Percentiles rank a stretch among this genome's conserved stretches.
Conservation (phyloP, 441 rosid genomes). For the Gossypium schwendimanii region DNA sequence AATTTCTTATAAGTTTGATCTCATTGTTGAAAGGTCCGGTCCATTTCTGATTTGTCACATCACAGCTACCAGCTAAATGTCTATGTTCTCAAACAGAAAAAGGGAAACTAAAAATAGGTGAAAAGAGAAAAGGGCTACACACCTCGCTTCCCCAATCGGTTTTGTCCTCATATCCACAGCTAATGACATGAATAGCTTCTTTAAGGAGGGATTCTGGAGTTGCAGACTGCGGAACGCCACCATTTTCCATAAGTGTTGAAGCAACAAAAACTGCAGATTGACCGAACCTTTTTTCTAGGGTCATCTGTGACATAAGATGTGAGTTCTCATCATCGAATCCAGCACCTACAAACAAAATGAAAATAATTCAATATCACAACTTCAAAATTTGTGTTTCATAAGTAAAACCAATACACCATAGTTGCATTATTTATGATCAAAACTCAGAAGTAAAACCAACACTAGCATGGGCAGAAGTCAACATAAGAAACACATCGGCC, state of each 20-base stretch:
- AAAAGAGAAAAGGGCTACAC: background rate
- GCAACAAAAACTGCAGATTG: conserved; percentile 92
- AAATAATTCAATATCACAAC: background rate
- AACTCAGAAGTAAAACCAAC: background rate
- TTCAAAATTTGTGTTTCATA: background rate
- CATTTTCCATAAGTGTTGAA: conserved; percentile 92
- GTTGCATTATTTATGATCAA: background rate
- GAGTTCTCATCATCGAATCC: conserved; percentile 96
- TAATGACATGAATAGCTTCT: conserved; percentile 97
- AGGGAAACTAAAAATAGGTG: background rate
- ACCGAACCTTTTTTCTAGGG: conserved; percentile 87
- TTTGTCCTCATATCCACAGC: conserved; percentile 94
- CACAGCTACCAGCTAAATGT: background rate
- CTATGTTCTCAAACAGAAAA: background rate
- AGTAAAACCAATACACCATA: background rate
- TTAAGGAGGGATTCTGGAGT: conserved; percentile 85
- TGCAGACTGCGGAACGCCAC: conserved; percentile 89
- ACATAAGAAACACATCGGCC: no score
- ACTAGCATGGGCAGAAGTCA: background rate
- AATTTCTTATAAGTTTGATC: no score
- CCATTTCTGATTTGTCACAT: background rate
- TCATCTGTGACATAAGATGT: conserved; percentile 90
- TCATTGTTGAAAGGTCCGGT: background rate
- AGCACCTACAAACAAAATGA: conserved; percentile 46
- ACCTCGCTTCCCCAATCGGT: conserved; percentile 96